Conservation (phyloP, 2,329 filamentous ascomycete genomes). For the Neurospora sp. region DNA sequence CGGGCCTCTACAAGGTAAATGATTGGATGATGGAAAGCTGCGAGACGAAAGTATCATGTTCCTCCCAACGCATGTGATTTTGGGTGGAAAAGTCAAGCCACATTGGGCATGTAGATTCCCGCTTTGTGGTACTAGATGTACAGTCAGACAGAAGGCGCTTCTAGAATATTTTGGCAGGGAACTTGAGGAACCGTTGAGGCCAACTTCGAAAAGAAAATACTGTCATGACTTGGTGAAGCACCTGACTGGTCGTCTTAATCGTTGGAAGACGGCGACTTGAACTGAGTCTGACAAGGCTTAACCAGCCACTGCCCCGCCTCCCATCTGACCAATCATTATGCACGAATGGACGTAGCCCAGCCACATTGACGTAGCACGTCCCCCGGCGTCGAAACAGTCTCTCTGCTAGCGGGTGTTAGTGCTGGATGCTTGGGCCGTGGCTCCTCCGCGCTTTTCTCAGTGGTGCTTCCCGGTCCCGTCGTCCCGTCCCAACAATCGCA, state of each 20-base stretch:
- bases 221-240: neutral
- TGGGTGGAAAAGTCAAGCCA: neutral
- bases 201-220: neutral
- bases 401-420: neutral
- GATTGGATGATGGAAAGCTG: neutral
- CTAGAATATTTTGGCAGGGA: neutral
- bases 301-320: neutral
- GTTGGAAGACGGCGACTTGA: neutral
- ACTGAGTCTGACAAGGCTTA: neutral
- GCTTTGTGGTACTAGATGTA: neutral
- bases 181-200: neutral
- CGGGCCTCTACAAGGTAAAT: neutral
- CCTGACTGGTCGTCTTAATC: neutral
- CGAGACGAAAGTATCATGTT: neutral
- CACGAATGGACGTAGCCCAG: neutral
- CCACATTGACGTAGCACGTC: neutral
- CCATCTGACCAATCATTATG: neutral
- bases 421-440: neutral
- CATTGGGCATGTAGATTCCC: neutral
- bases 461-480: neutral
- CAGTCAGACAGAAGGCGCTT: neutral
- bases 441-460: neutral
- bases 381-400: neutral
- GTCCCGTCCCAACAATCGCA: neutral
- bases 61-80: neutral